These are phyloP conservation scores for Phragmites australis DNA, from an alignment of 176 grass and related monocot species.

Conservation along the genomic window DNA sequence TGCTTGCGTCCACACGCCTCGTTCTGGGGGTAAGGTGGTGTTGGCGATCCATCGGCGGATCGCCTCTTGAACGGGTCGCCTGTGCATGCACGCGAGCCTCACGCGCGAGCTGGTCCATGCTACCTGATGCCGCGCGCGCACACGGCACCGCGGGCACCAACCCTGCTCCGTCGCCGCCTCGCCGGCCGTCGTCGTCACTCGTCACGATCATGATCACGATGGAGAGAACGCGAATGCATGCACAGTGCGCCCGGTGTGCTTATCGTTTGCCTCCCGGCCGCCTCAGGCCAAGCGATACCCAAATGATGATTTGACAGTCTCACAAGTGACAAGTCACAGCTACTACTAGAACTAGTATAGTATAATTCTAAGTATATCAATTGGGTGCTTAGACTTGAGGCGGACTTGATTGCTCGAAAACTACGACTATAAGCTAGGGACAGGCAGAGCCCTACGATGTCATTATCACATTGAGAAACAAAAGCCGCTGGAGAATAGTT, in stretches of 20 bases:
- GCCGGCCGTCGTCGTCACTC: slow-evolving; percentile 24
- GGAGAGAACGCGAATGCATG: background rate
- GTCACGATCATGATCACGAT: background rate
- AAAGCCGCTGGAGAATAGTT: background rate
- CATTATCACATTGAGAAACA: slow-evolving; percentile 27
- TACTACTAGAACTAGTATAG: background rate
- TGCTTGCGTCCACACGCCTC: slow-evolving; percentile 34
- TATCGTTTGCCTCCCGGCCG: background rate
- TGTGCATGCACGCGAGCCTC: slow-evolving; percentile 37
- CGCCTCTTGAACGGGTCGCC: slow-evolving; percentile 29
- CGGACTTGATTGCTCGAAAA: slow-evolving; percentile 5
- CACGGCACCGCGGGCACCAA: slow-evolving; percentile 18
- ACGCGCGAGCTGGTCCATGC: slow-evolving; percentile 35
- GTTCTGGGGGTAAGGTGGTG: background rate
- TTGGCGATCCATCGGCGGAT: no score
- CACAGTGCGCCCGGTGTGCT: background rate
- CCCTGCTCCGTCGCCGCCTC: background rate
- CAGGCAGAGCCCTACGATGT: background rate
- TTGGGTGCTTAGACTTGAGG: slow-evolving; percentile 30
- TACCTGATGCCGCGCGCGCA: background rate
- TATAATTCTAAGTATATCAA: slow-evolving; percentile 14
- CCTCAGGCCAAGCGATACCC: background rate
- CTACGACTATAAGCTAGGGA: slow-evolving; percentile 1
- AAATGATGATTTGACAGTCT: background rate
- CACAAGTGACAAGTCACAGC: background rate